Evolutionary conservation across 2,329 filamentous ascomycete genomes (phyloP).

Genomic region (Phyllosticta paracitricarpa): DNA sequence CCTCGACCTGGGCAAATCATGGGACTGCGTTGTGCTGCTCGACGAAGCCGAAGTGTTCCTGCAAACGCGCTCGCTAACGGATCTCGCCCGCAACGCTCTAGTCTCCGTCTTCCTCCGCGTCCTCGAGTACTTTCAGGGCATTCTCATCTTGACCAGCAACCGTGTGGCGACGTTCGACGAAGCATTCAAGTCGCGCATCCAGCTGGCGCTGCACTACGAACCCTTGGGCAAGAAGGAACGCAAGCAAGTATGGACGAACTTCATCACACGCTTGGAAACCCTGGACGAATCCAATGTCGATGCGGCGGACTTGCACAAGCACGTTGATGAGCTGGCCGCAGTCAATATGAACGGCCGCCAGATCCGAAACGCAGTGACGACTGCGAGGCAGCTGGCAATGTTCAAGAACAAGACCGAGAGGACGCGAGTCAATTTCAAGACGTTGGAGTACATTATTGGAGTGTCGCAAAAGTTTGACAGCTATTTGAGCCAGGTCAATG

Average conservation of each 20-base stretch:
- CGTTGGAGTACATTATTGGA: background rate
- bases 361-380: constrained; percentile 39
- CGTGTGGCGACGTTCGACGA: constrained; percentile 21
- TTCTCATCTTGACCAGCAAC: constrained; percentile 27
- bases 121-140: constrained; percentile 14
- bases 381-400: constrained; percentile 19
- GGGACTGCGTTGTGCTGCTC: constrained; percentile 43
- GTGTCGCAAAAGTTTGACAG: background rate
- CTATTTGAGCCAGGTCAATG: background rate
- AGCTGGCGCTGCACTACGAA: constrained; percentile 21
- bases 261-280: constrained; percentile 15
- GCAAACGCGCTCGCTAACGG: constrained; percentile 35
- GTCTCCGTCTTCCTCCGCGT: constrained; percentile 13
- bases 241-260: constrained; percentile 22
- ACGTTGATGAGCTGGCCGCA: constrained; percentile 36
- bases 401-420: constrained; percentile 14
- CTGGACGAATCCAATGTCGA: constrained; percentile 7
- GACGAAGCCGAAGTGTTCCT: constrained; percentile 48
- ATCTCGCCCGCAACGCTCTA: constrained; percentile 41
- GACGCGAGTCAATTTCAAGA: background rate
- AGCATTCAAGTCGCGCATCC: constrained; percentile 24
- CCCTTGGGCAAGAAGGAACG: constrained; percentile 6
- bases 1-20: constrained; percentile 40
- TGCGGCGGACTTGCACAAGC: constrained; percentile 12
- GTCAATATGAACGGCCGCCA: constrained; percentile 41